phyloP scores from a whole-genome alignment of 352 stramenopile species.

The Phytopythium chamaehyphon region DNA sequence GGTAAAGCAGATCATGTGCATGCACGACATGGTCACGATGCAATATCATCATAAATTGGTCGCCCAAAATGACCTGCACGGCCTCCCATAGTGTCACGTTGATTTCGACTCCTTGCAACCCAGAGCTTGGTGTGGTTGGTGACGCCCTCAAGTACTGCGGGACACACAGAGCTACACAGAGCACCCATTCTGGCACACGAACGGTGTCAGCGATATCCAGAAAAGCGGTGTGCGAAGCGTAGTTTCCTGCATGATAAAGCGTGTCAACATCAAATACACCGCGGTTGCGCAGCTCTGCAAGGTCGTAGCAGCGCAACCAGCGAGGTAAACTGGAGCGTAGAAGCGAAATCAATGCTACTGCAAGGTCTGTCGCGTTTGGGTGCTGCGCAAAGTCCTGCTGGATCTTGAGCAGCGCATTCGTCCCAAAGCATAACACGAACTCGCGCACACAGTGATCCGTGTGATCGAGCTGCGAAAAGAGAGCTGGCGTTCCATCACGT shows the following conservation, averaged over 20 bases:
- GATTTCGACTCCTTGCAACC: conserved; percentile 3
- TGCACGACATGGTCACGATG: conserved; percentile 45
- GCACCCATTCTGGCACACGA: conserved; percentile 41
- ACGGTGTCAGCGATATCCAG: conserved; percentile 15
- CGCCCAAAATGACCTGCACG: conserved; percentile 41
- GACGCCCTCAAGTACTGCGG: conserved; percentile 27
- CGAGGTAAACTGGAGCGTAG: conserved; percentile 53
- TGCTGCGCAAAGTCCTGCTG: conserved; percentile 55
- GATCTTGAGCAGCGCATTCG: conserved; percentile 49
- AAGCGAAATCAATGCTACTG: conserved; percentile 25
- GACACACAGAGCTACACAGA: conserved; percentile 51
- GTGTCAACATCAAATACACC: conserved; percentile 47
- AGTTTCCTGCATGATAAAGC: conserved; percentile 18
- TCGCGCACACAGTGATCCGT: conserved; percentile 37
- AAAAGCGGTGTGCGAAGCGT: conserved; percentile 20
- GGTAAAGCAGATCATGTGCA: conserved; percentile 52
- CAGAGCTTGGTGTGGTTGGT: conserved; percentile 6
- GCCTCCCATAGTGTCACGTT: conserved; percentile 50
- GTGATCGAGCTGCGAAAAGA: conserved; percentile 30
- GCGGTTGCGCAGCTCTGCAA: conserved; percentile 44
- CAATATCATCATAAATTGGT: conserved; percentile 42
- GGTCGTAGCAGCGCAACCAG: conserved; percentile 40
- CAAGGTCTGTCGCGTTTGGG: conserved; percentile 11
- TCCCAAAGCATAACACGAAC: conserved; percentile 58
- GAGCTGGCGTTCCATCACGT: background rate